Base-by-base conservation (phyloP, 768 basidiomycete genomes). In the Fistulinella prunicolor region DNA sequence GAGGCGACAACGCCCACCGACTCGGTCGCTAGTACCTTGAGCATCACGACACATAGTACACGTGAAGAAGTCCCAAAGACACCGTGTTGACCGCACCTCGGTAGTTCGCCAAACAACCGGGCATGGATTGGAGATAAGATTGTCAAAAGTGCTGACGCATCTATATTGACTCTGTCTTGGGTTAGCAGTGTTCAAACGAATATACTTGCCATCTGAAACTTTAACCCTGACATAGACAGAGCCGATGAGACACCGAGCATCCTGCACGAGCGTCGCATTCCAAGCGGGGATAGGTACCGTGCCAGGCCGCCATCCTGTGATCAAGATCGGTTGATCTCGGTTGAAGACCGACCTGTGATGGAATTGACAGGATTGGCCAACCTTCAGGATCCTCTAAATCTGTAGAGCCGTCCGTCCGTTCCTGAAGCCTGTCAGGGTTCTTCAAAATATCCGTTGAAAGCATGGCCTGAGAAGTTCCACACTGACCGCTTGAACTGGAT, bases 1-100 rank as follows among this genome's bases (percentile, higher is more conserved):
- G 49, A 47, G 38, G 41, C 50, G 38, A 55, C 54, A 49, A 54
- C 60, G 47, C 56, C 52, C 50, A 66, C 63, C 61, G 55, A 53
- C 50, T 34, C 60, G 39, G 56, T 62, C 64, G 64, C 62, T 46
- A 62, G 58, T 62, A 28, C 52, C 49, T 61, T 51, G 55, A 44
- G 36, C 40, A 57, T 60, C 62, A 66, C 65, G 57, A 61, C 54
- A 66, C 61, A 55, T 53, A 53, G 40, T 54, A 64, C 62, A 59
- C 62, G 62, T 55, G 64, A 49, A 44, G 57, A 52, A 34, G 64
- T 51, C 56, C 59, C 65, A 58, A 57, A 45, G 67, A 56, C 62
- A 67, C 60, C 65, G 53, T 42, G 52, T 54, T 55, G 44, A 45
- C 61, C 44, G 50, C 28, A 52, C 50, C 45, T 49, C 56, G 54